phyloP scores from a whole-genome alignment of 768 basidiomycete species.

The Mycena capillaripes region DNA sequence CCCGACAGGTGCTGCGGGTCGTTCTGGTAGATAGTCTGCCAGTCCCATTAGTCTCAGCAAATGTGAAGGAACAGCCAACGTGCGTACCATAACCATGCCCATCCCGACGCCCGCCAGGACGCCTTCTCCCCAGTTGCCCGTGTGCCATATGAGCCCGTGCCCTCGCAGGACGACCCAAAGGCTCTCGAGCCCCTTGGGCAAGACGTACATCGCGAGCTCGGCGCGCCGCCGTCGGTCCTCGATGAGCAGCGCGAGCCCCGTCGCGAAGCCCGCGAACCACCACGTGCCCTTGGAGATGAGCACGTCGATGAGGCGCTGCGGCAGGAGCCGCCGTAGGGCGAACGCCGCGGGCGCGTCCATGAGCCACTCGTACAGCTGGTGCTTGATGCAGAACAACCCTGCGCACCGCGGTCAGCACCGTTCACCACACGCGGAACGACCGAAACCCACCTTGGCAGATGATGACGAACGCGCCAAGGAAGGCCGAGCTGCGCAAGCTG shows the following conservation, averaged over 20 bases:
- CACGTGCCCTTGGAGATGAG: conserved; percentile 80
- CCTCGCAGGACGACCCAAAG: conserved; percentile 88
- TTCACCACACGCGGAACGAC: background rate
- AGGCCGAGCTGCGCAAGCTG: conserved; percentile 87
- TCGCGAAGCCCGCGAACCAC: conserved; percentile 79
- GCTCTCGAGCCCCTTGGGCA: conserved; percentile 93
- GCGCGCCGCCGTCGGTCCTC: conserved; percentile 91
- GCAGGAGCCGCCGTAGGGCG: conserved; percentile 54
- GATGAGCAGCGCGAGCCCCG: conserved; percentile 85
- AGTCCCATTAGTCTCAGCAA: too few relatives aligned
- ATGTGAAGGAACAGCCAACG: conserved; percentile 10
- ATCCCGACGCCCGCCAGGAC: conserved; percentile 24
- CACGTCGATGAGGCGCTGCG: conserved; percentile 63
- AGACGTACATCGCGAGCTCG: conserved; percentile 92
- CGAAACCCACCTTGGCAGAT: conserved; percentile 77
- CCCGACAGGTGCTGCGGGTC: conserved; percentile 76
- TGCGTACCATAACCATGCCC: conserved; percentile 61
- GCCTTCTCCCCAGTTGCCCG: conserved; percentile 77
- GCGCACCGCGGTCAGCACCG: background rate
- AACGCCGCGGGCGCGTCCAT: conserved; percentile 48
- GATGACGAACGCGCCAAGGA: conserved; percentile 86
- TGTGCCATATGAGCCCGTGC: conserved; percentile 79
- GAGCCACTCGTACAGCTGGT: conserved; percentile 67
- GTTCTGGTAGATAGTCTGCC: conserved; percentile 84
- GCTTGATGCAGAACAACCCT: conserved; percentile 79